phyloP scores from a whole-genome alignment of 2,329 filamentous ascomycete species.

The Botrytis paeoniae region DNA sequence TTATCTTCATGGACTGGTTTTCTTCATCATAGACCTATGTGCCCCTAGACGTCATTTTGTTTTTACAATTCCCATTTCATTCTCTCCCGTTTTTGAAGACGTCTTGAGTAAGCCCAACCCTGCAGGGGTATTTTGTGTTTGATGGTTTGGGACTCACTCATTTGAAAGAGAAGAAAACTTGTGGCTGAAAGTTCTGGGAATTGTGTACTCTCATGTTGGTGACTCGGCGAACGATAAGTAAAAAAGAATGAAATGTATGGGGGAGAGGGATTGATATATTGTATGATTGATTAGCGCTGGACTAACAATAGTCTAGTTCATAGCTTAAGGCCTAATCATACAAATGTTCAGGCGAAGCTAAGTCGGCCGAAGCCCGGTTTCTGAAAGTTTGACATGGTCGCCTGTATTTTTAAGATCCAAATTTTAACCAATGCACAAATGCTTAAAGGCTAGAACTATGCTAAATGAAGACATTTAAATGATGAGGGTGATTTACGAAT shows the following conservation, averaged over 20 bases:
- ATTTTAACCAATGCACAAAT: not conserved
- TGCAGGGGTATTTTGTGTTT: not conserved
- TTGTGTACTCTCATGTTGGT: not conserved
- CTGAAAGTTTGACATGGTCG: not conserved
- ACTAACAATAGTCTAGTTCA: not conserved
- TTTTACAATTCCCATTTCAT: not conserved
- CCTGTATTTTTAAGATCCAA: not conserved
- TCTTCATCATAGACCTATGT: not conserved
- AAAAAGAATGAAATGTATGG: not conserved
- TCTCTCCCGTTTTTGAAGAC: not conserved
- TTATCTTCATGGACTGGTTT: not conserved
- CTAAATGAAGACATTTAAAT: not conserved
- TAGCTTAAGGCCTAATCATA: not conserved
- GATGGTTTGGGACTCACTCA: not conserved
- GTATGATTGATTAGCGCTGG: not conserved
- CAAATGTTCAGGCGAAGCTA: not conserved
- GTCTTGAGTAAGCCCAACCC: not conserved
- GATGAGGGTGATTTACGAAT: not conserved
- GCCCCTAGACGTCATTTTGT: not conserved
- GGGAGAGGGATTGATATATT: not conserved
- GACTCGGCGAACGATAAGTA: not conserved
- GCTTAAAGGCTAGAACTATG: not conserved
- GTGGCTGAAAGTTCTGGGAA: not conserved
- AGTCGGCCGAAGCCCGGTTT: not conserved
- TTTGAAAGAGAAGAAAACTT: not conserved